phyloP scores from a whole-genome alignment of 306 rosid genomes.

The Hippophae tibetana region DNA sequence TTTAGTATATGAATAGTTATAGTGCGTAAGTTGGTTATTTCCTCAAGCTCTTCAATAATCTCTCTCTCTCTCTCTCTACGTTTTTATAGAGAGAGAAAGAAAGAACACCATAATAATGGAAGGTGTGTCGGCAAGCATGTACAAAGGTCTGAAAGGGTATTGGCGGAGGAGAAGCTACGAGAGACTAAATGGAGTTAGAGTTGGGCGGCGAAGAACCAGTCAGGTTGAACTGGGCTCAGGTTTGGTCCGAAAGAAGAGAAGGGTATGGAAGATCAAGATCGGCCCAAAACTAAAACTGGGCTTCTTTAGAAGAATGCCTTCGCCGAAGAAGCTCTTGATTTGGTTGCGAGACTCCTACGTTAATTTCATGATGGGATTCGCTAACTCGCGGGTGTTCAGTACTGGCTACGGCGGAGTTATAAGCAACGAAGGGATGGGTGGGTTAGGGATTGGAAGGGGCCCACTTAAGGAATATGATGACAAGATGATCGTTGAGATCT shows the following conservation, averaged over 20 bases:
- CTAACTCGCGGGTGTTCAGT: constrained; percentile 41
- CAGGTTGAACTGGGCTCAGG: constrained; percentile 19
- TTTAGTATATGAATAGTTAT: no score
- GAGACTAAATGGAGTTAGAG: constrained; percentile 23
- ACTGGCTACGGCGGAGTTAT: constrained; percentile 27
- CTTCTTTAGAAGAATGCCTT: constrained; percentile 25
- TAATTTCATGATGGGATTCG: constrained; percentile 57
- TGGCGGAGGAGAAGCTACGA: constrained; percentile 41
- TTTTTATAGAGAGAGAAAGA: no score
- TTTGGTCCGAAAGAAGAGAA: constrained; percentile 10
- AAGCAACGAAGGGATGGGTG: constrained; percentile 3
- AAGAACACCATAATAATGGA: constrained; percentile 29
- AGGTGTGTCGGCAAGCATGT: constrained; percentile 32
- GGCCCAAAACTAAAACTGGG: constrained; percentile 30
- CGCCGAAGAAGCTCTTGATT: constrained; percentile 44
- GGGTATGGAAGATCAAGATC: constrained; percentile 51
- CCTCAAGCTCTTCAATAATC: no score
- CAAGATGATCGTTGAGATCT: constrained; percentile 56
- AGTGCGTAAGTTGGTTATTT: no score
- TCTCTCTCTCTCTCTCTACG: no score
- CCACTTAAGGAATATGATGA: constrained; percentile 69
- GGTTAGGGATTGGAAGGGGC: constrained; percentile 14
- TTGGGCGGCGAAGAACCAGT: constrained; percentile 14
- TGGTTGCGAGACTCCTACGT: constrained; percentile 81
- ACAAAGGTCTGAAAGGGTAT: constrained; percentile 34